Base-by-base conservation (phyloP, 2,329 filamentous ascomycete species). In the Alternaria sp. region DNA sequence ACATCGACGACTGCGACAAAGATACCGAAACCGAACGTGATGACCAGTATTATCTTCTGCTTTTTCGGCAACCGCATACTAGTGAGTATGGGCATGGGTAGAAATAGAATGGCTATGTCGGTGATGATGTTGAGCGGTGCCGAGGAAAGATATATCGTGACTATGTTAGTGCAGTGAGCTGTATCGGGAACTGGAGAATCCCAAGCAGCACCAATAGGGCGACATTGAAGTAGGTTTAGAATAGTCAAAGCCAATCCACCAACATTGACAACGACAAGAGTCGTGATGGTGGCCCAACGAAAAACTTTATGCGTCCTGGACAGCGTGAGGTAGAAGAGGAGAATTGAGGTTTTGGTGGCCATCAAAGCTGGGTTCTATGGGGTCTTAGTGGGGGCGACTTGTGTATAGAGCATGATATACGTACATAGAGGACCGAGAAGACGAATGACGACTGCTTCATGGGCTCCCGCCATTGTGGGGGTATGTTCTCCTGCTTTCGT, bases 51-150 rank as follows among this genome's bases (percentile, higher is more conserved):
- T 2, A 90, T 88, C 80, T 97, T 97, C 74, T 97, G 94, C 62
- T 92, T 92, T 60, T 83, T 86, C 0, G 94, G 94, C 10, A 98
- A 81, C 49, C 89, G 89, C 91, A 97, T 95, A 55, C 89, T 86
- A 20, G 73, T 75, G 28, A 97, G 82, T 10, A 97, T 91, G 1
- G 94, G 94, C 71, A 97, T 92, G 0, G 94, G 94, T 11, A 97
- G 82, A 44, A 95, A 90, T 30, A 98, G 83, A 52, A 97, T 93
- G 44, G 92, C 92, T 57, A 97, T 83, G 73, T 97, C 94, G 20
- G 93, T 97, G 63, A 96, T 90, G 69, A 97, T 92, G 80, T 97
- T 97, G 74, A 97, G 87, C 0, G 94, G 94, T 0, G 94, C 91
- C 5, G 93, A 94, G 6, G 87, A 87, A 10, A 90, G 86, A 67